Evolutionary conservation across 2,329 filamentous ascomycete genomes (phyloP), one percentile per base, ranked within the genome.

Genomic region (Pseudogymnoascus sp.): DNA sequence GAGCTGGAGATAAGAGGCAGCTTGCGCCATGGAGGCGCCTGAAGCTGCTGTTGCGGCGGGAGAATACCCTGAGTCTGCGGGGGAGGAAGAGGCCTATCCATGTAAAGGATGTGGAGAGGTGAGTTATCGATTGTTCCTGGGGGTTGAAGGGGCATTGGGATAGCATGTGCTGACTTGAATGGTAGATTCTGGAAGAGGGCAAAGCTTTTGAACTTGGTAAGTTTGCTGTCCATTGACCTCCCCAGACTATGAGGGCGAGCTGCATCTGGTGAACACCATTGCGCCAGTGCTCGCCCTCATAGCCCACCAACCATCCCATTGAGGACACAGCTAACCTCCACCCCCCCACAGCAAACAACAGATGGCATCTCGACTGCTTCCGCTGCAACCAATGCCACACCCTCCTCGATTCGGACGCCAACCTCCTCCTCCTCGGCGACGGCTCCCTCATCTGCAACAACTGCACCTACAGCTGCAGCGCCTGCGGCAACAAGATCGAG

Each of bases 321-420:
- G 39, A 18, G 16, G n/a, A 6, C n/a, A 10, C 16, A 40, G 40
- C 54, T 64, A 51, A 39, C 14, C 36, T 31, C 12, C 14, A 14
- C 11, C 14, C 11, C 45, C 60, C 62, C 62, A 64, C 70, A 96
- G 93, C 93, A 75, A 93, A 93, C 67, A 95, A 96, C 76, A 86
- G 93, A 83, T 97, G 93, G 95, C 95, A 99, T 81, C 90, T 99
- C 73, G 90, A 97, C 79, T 99, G 95, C 81, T 99, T 99, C 79
- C 89, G 93, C 74, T 97, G 93, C 83, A 95, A 96, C 76, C 96
- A 90, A 63, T 99, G 93, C 81, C 86, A 87, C 73, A 97, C 93
- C 66, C 86, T 97, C 64, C 91, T 99, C 78, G 95, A 99, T 79
- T 97, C 95, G 66, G 93, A 99, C 74, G 95, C 95, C 71, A 97